A percentile compares a stretch with the other conserved stretches of the same genome.
Evolutionary conservation across 192 early-diverging fungal species (phyloP).

Genomic region (Podila minutissima): DNA sequence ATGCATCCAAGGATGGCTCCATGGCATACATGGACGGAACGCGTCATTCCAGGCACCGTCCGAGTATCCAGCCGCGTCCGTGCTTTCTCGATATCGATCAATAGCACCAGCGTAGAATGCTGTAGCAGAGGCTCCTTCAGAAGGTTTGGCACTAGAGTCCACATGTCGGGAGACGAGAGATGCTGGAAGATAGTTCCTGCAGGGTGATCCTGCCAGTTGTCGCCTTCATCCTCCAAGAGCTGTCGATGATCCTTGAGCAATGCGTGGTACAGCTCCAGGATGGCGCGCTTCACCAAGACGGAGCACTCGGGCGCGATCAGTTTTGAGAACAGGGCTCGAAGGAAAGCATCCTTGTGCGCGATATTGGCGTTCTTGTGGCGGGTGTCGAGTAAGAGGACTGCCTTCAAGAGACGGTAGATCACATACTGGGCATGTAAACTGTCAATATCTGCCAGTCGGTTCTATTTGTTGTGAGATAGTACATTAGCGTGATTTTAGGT

Average conservation of each 20-base stretch:
- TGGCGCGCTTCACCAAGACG: neutral
- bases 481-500: too few species aligned
- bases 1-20: neutral
- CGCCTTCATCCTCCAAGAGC: neutral
- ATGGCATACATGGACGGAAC: slow-evolving; percentile 9
- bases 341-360: neutral
- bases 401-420: neutral
- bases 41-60: neutral
- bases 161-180: slow-evolving; percentile 4
- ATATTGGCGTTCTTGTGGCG: neutral
- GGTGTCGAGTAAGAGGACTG: neutral
- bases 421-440: neutral
- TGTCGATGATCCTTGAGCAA: slow-evolving; percentile 36
- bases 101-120: slow-evolving; percentile 4
- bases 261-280: slow-evolving; percentile 22
- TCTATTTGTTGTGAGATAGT: neutral
- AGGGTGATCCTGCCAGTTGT: neutral
- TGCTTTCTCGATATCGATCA: slow-evolving; percentile 39
- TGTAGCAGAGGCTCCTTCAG: neutral
- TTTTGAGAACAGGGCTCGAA: neutral
- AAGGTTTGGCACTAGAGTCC: neutral
- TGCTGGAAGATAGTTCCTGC: neutral
- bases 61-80: neutral
- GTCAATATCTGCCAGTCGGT: neutral
- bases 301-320: neutral